Evolutionary conservation across 768 basidiomycete species (phyloP), one percentile per base, ranked within the genome.

Genomic region (Serendipita sp.): DNA sequence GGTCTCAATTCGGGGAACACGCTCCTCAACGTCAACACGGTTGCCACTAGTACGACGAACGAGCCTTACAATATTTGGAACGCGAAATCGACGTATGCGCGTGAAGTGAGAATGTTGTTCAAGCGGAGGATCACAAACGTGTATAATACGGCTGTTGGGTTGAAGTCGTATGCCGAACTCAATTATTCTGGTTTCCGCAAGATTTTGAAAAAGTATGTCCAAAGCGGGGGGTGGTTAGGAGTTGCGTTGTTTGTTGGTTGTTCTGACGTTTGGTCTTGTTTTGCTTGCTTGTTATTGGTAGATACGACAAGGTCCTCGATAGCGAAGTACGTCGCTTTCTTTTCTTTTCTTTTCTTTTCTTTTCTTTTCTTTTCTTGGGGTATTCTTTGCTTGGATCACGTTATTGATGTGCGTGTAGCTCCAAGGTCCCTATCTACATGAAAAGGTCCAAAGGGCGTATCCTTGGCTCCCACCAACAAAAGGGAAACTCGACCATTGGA

Each of bases 141-240:
- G 10, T 96, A 89, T 73, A 83, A 92, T 48, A 79, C 84, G 3
- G 79, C 86, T 52, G 85, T 85, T 13, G 84, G 85, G 34, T 79
- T 98, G 65, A 82, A 80, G 72, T 88, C 91, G 3, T 99, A 91
- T 68, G 84, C 91, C 65, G 91, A 97, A 70, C 76, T 96, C 65
- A 98, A 98, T 73, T 81, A 90, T 72, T 88, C 91, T 0, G 95
- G 93, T 1, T 91, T 97, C 75, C 82, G 91, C 69, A 97, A 97
- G 78, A 93, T 95, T 44, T 73, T 94, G 71, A 97, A 97, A 76
- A 97, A 97, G 88, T 92, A 23, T 23, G 23, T 23, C 23, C 23
- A 23, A 23, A 23, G 23, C 23, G 23, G 1, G 23, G 23, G 23
- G 23, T 23, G 72, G 65, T 83, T 73, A 35, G 11, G 0, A 3